Conservation (phyloP, 176 grass and related monocot species). For the Luzula sylvatica region DNA sequence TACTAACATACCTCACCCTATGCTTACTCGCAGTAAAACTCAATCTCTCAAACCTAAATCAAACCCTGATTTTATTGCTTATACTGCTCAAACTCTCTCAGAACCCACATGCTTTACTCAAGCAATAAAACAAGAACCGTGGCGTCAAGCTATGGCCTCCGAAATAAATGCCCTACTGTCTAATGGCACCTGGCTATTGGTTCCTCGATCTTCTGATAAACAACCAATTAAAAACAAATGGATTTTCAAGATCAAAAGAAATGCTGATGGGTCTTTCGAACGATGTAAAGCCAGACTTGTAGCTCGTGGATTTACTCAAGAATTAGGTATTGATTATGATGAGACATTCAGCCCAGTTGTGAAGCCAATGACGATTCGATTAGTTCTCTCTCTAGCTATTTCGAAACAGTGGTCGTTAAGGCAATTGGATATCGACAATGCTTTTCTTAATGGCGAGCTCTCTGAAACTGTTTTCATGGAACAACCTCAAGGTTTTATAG, state of each 20-base stretch:
- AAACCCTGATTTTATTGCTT: not conserved
- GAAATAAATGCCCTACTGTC: not conserved
- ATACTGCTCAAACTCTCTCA: not conserved
- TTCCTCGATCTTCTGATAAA: not conserved
- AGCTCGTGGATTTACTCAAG: not conserved
- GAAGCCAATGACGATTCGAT: not conserved
- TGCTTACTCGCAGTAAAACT: not conserved
- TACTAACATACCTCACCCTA: not conserved
- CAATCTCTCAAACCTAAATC: conserved; percentile 1
- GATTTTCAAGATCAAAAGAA: not conserved
- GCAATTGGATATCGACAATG: conserved; percentile 5
- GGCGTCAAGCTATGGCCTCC: conserved; percentile 2
- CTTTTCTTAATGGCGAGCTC: conserved; percentile 1
- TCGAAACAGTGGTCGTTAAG: not conserved
- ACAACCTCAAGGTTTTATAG: conserved; percentile 3
- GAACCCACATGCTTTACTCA: not conserved
- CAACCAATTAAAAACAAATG: conserved; percentile 1
- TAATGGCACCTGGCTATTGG: not conserved
- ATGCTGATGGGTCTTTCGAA: conserved; percentile 8
- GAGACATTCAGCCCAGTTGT: conserved; percentile 8
- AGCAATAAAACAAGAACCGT: not conserved
- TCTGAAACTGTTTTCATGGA: conserved; percentile 1
- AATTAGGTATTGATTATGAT: not conserved
- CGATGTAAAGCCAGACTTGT: conserved; percentile 7
- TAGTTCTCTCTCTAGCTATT: not conserved